phyloP scores from a whole-genome alignment of 2,329 filamentous ascomycete species.

The Fonsecaea multimorphosa region DNA sequence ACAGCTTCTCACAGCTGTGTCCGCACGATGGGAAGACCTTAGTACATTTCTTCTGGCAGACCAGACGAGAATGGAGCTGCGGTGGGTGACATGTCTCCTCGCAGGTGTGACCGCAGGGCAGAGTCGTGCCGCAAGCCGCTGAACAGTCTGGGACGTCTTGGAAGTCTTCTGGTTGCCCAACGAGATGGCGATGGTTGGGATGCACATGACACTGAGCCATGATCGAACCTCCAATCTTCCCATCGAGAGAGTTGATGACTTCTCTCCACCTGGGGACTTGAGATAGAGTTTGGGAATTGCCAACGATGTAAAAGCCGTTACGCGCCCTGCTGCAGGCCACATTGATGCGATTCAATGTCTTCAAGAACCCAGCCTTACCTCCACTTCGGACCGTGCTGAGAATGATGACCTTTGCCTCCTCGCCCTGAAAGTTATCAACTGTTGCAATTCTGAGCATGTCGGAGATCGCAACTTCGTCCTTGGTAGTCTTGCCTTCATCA shows the following conservation, averaged over 20 bases:
- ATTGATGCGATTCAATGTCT: constrained; percentile 45
- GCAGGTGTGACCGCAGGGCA: constrained; percentile 41
- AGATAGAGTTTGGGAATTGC: constrained; percentile 40
- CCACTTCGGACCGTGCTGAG: constrained; percentile 45
- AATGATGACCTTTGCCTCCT: constrained; percentile 46
- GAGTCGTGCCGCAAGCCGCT: constrained; percentile 33
- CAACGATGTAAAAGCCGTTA: constrained; percentile 46
- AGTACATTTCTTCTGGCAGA: constrained; percentile 35
- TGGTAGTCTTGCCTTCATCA: constrained; percentile 27
- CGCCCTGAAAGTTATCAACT: constrained; percentile 47
- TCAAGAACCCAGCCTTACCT: constrained; percentile 43
- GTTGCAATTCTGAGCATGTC: constrained; percentile 42
- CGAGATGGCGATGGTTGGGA: constrained; percentile 27
- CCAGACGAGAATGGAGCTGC: constrained; percentile 34
- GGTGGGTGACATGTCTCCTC: constrained; percentile 36
- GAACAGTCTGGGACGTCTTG: constrained; percentile 35
- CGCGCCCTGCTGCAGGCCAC: constrained; percentile 44
- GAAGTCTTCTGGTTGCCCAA: constrained; percentile 40
- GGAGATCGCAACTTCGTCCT: constrained; percentile 37
- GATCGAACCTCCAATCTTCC: constrained; percentile 39
- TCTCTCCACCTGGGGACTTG: constrained; percentile 42
- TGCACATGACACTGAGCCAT: constrained; percentile 40
- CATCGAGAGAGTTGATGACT: constrained; percentile 38
- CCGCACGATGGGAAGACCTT: constrained; percentile 33
- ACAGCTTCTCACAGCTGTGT: constrained; percentile 35